Base-by-base conservation (phyloP, 176 grass and related monocot genomes). In the Musa itinerans region DNA sequence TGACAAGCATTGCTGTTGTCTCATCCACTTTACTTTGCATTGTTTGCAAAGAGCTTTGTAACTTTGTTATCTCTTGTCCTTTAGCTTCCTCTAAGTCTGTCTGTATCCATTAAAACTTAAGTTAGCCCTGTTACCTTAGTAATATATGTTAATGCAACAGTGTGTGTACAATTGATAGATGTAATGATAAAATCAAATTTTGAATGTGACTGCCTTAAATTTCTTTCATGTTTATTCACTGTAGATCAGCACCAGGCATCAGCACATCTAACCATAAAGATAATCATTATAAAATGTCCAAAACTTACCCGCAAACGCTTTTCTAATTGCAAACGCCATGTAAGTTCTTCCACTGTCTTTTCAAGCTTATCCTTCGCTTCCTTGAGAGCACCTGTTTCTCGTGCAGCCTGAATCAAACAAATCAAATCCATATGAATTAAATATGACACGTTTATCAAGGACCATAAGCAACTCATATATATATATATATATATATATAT, bases 281-380 rank as follows among this genome's bases (percentile, higher is more conserved):
- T 65, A 64, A 34, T 25, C 7, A 43, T 43, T 74, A 65, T 24
- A 79, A 34, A 74, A 80, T 65, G 62, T 29, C 20, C 73, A 83
- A 84, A 78, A 43, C 51, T 92, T 82, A 97, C 88, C 79, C 94
- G 81, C 88, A 97, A 84, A 75, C 86, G 90, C 75, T 91, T 97
- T 83, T 97, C 94, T 77, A 93, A 75, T 73, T 89, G 88, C 72
- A 93, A 71, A 76, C 84, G 79, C 94, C 90, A 97, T 2, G 86
- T 85, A 81, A 97, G 94, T 80, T 98, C 94, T 76, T 98, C 90
- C 16, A 98, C 88, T 98, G 93, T 77, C 64, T 93, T 97, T 85
- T 93, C 94, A 72, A 98, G 78, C 76, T 98, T 91, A 72, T 89
- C 93, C 85, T 98, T 97, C 69, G 90, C 94, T 58, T 86, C 90